Base-by-base conservation (phyloP, 2,329 filamentous ascomycete genomes). In the Fusarium sp. region DNA sequence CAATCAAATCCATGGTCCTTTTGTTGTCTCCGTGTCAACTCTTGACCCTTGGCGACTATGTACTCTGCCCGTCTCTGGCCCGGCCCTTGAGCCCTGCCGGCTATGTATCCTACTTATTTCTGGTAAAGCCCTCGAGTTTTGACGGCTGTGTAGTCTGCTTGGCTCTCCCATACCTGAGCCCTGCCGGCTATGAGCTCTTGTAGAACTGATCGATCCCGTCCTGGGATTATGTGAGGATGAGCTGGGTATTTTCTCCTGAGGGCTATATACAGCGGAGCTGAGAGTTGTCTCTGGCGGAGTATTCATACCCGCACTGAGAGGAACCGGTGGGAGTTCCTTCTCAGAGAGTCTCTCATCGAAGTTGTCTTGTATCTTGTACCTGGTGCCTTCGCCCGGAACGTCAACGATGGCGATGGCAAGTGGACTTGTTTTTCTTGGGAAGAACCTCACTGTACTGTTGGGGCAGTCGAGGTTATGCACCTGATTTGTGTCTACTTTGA, bases 251-350 rank as follows among this genome's bases (percentile, higher is more conserved):
- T 48, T 53, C 21, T 29, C 44, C 21, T 79, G 75, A 0, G 85
- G 84, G 57, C 79, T 82, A 74, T 89, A 89, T 7, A 88, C 84
- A 3, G 82, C 80, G 5, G 87, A 84, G 59, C 82, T 87, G 5
- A 89, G 78, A 3, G 80, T 84, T 23, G 78, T 76, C 29, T 80
- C 74, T 6, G 73, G 67, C 18, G 74, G 38, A 33, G 59, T 68
- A 15, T 52, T 62, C 39, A 71, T 64, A 15, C 33, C 75, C 70
- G 41, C 59, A 29, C 59, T 54, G 21, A 72, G 49, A 21, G 82
- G 80, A 9, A 81, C 77, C 0, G 82, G 77, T 11, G 83, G 81
- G 6, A 82, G 68, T 44, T 67, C 69, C 39, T 70, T 70, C 11
- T 70, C 61, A 31, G 83, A 80, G 6, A 82, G 61, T 26, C 53